phyloP scores from a whole-genome alignment of 148 eudicot species.

The Nyssa sinensis region DNA sequence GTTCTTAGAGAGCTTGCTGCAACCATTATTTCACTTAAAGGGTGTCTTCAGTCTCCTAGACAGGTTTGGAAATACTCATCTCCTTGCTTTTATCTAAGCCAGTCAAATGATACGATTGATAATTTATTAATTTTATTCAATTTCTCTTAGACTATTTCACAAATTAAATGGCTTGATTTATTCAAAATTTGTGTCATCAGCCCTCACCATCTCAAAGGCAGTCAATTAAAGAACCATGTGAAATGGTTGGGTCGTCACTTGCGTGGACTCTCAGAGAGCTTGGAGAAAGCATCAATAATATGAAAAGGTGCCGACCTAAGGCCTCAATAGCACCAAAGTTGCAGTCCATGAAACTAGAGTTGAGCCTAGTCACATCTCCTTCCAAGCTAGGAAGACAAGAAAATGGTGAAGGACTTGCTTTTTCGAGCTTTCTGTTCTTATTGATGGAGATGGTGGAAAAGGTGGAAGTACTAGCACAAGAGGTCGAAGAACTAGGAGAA shows the following conservation, averaged over 20 bases:
- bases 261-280: conserved; percentile 47
- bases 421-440: conserved; percentile 44
- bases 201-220: conserved; percentile 30
- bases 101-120: not conserved
- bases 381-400: conserved; percentile 18
- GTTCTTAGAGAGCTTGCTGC: conserved; percentile 55
- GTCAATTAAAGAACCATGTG: conserved; percentile 44
- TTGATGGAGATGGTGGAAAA: conserved; percentile 52
- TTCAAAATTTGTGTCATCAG: conserved; percentile 30
- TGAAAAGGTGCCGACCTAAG: conserved; percentile 35
- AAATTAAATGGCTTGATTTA: not conserved
- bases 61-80: conserved; percentile 39
- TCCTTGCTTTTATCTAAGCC: not conserved
- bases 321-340: conserved; percentile 26
- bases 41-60: conserved; percentile 45
- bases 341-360: conserved; percentile 30
- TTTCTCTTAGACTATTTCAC: not conserved
- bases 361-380: conserved; percentile 14
- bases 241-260: conserved; percentile 35
- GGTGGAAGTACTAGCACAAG: conserved; percentile 41
- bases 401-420: conserved; percentile 35
- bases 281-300: conserved; percentile 45
- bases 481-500: conserved; percentile 52
- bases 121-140: not conserved
- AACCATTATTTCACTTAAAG: conserved; percentile 39